phyloP scores from a whole-genome alignment of 345 rosid species.

The Luvunga scandens region DNA sequence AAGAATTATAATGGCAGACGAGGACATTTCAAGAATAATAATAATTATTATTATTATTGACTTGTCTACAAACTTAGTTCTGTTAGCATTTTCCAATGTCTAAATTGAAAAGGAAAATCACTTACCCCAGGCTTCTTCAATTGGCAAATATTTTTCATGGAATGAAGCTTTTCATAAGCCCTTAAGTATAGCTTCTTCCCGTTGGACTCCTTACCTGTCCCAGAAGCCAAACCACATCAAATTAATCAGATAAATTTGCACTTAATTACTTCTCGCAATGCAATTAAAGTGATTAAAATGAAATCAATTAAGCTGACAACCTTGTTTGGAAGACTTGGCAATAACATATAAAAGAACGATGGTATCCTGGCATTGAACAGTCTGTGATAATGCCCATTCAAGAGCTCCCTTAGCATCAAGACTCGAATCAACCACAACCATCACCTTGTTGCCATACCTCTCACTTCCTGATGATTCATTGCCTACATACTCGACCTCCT shows the following conservation, averaged over 20 bases:
- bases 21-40: background rate
- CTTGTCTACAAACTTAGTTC: background rate
- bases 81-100: background rate
- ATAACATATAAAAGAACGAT: conserved; percentile 56
- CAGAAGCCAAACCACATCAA: background rate
- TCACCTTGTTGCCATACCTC: conserved; percentile 55
- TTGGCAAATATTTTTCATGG: conserved; percentile 61
- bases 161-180: conserved; percentile 47
- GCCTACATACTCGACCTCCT: conserved; percentile 4
- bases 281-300: background rate
- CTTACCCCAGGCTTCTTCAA: conserved; percentile 73
- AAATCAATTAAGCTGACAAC: conserved; percentile 21
- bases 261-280: background rate
- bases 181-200: conserved; percentile 37
- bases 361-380: conserved; percentile 56
- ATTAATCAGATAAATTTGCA: background rate
- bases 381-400: conserved; percentile 84
- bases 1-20: background rate
- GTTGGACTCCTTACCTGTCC: conserved; percentile 30
- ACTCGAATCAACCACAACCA: conserved; percentile 82
- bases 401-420: conserved; percentile 72
- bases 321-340: conserved; percentile 39
- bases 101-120: background rate
- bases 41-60: background rate
- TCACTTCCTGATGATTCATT: background rate